phyloP scores from a whole-genome alignment of 2,329 filamentous ascomycete genomes.

The Microsporum audouinii region DNA sequence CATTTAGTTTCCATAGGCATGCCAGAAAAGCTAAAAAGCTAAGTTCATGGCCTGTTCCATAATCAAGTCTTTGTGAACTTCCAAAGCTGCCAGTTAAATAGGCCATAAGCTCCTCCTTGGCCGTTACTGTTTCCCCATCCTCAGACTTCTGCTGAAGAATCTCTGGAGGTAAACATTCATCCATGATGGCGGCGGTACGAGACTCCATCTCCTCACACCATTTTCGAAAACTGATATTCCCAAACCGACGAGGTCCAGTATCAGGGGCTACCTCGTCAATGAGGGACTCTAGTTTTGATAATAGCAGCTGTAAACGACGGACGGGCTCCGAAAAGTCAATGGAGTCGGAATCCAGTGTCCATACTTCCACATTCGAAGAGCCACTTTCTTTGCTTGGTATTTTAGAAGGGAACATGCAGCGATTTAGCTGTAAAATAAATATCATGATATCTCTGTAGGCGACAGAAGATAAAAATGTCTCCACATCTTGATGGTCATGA shows the following conservation, averaged over 20 bases:
- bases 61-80: slow-evolving; percentile 79
- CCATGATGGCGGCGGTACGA: slow-evolving; percentile 45
- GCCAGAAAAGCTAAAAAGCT: slow-evolving; percentile 89
- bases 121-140: slow-evolving; percentile 31
- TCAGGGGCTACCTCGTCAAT: slow-evolving; percentile 74
- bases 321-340: slow-evolving; percentile 47
- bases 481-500: slow-evolving; percentile 70
- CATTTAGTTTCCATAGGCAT: slow-evolving; percentile 79
- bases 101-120: slow-evolving; percentile 56
- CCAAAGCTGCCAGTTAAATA: slow-evolving; percentile 84
- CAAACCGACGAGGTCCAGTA: slow-evolving; percentile 75
- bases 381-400: slow-evolving; percentile 24
- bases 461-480: slow-evolving; percentile 63
- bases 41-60: slow-evolving; percentile 90
- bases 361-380: slow-evolving; percentile 36
- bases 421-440: slow-evolving; percentile 84
- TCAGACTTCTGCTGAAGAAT: slow-evolving; percentile 29
- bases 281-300: slow-evolving; percentile 53
- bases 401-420: slow-evolving; percentile 65
- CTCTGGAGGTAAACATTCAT: slow-evolving; percentile 43
- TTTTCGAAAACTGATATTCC: slow-evolving; percentile 77
- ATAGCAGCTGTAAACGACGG: slow-evolving; percentile 51
- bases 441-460: slow-evolving; percentile 80
- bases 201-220: slow-evolving; percentile 65
- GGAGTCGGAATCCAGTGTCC: slow-evolving; percentile 34